Evolutionary conservation across 2,329 filamentous ascomycete genomes (phyloP).

Genomic region (Venturiaceae sp.): DNA sequence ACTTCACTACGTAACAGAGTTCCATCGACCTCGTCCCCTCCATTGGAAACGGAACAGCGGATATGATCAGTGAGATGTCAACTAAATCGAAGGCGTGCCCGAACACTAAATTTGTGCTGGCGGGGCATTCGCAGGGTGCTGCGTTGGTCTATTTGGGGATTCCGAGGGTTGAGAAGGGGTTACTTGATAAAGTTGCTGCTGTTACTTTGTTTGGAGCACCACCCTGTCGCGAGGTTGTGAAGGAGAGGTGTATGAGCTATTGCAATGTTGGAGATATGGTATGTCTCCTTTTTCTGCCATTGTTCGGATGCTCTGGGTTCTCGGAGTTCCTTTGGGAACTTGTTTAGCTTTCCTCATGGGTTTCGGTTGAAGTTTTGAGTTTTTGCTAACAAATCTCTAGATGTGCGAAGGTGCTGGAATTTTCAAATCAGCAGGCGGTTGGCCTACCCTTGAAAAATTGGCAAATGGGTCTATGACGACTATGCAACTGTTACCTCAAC

Average conservation of each 20-base stretch:
- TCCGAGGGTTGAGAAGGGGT: background rate
- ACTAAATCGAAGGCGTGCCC: background rate
- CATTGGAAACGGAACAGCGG: background rate
- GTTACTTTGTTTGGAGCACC: constrained; percentile 6
- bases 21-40: background rate
- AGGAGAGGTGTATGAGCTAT: constrained; percentile 1
- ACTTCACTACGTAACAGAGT: too few species aligned
- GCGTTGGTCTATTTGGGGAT: background rate
- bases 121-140: constrained; percentile 5
- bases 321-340: too few species aligned
- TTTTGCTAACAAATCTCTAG: too few species aligned
- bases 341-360: too few species aligned
- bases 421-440: too few species aligned
- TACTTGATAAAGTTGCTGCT: background rate
- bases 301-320: too few species aligned
- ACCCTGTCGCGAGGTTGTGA: background rate
- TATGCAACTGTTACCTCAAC: too few species aligned
- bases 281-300: background rate
- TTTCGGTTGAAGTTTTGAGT: too few species aligned
- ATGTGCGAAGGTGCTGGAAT: too few species aligned
- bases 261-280: constrained; percentile 4
- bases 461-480: too few species aligned
- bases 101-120: background rate
- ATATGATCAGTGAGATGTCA: background rate
- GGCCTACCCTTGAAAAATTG: too few species aligned